Evolutionary conservation across 345 rosid species (phyloP), one percentile per base, ranked within the genome.

Genomic region (Citrus sp.): DNA sequence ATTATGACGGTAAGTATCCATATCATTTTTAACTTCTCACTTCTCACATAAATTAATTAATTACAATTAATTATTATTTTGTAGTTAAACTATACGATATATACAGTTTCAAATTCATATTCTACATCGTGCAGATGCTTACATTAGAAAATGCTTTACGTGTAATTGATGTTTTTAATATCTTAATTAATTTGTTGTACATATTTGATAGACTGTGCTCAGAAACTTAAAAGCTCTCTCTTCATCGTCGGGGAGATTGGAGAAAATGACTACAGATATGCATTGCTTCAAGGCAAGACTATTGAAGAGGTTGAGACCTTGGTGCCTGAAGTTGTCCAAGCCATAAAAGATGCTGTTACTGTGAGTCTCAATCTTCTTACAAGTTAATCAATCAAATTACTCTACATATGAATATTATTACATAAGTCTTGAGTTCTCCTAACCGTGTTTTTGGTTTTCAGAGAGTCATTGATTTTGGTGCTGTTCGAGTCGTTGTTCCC

Each of bases 191-290:
- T 2, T 14, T 70, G 4, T 28, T 72, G 18, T 19, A 37, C 9
- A 1, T 34, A 13, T 62, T 61, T n/a, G 9, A 34, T 76, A 46
- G 80, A 83, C 12, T 51, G 80, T 62, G 25, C 3, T 0, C 60
- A 77, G 42, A 80, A 82, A 49, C 82, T 82, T 74, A 76, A 76
- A 27, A 70, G 69, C 0, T 71, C 84, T 13, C 84, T 82, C 14
- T 60, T 87, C 76, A 74, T 84, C 75, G 80, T 82, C 5, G 86
- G 86, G 0, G 87, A 80, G 73, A 87, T 87, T 14, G 89, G 87
- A 76, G 83, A 80, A 12, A 87, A 82, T 64, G 86, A 82, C 77
- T 82, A 80, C 73, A 82, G 54, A 70, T 80, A 77, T 75, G 89
- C 81, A 51, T 75, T 82, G 55, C 42, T 73, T 40, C 78, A 79